Conservation (phyloP, 371 early-diverging fungal species). For the Haplosporangium sp. region DNA sequence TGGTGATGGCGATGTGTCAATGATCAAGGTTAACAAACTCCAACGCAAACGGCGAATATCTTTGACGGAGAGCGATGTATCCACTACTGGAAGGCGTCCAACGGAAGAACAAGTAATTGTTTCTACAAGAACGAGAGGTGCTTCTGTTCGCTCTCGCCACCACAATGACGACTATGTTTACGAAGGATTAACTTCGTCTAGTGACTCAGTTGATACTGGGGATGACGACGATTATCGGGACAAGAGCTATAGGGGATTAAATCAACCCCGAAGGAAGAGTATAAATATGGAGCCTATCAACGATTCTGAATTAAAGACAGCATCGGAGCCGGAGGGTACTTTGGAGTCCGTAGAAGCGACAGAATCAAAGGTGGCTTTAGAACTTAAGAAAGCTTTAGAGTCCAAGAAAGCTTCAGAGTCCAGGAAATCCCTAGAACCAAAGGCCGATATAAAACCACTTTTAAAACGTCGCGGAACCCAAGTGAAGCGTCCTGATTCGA, state of each 20-base stretch:
- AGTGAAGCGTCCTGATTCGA: background rate
- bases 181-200: slow-evolving; percentile 7
- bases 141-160: background rate
- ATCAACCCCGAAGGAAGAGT: background rate
- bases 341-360: background rate
- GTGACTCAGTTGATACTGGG: slow-evolving; percentile 7
- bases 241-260: background rate
- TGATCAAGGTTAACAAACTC: background rate
- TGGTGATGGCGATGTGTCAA: slow-evolving; percentile 7
- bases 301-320: background rate
- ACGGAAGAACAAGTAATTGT: background rate
- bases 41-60: background rate
- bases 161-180: background rate
- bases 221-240: slow-evolving; percentile 11
- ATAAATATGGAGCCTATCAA: background rate
- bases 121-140: background rate
- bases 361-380: background rate
- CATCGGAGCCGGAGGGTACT: too few species aligned
- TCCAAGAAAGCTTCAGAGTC: background rate
- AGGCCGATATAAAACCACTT: background rate
- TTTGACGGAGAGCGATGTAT: slow-evolving; percentile 9
- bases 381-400: background rate
- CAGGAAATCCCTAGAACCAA: background rate
- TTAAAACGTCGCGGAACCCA: background rate
- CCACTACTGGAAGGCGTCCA: background rate